Evolutionary conservation across 495 filamentous ascomycete species (phyloP), one percentile per base, ranked within the genome.

Genomic region (Xylaria bambusicola): DNA sequence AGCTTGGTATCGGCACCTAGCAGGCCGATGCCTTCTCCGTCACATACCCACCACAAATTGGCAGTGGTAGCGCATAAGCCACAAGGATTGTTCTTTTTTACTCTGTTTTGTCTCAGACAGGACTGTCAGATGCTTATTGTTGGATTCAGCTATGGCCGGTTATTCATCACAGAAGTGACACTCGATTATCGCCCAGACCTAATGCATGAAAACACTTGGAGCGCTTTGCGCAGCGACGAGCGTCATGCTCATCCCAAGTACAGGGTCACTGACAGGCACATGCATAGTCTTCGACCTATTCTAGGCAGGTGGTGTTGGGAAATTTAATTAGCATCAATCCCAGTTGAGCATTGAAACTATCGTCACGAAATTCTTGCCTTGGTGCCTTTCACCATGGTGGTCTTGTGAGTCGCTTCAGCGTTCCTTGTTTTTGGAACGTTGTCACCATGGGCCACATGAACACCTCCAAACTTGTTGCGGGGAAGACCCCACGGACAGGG

Each of bases 221-320:
- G 31, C 31, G 31, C 31, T 33, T 33, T 10, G 31, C 31, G 31
- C 31, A 33, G 10, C 31, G 10, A 33, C 31, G 10, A 33, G 10
- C 24, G 49, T 36, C 49, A 17, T 52, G 26, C 20, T 27, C 20
- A 21, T 23, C 9, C 3, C n/a, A 18, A 8, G 7, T 20, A 27
- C 47, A 10, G 49, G 49, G 10, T 27, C 13, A n/a, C n/a, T 6
- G 49, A 26, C 17, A 33, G 21, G 4, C 3, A 29, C 9, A 52
- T 29, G 21, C 31, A 26, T 35, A 5, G 15, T n/a, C 13, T 9
- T 38, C 9, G 35, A 35, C 33, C 49, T 6, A 29, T 52, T 52
- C 18, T 52, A 38, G 49, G 49, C 49, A 52, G 49, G 49, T 52
- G 49, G 0, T n/a, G 31, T 6, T n/a, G 21, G 23, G 15, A n/a